Evolutionary conservation across 148 eudicot species (phyloP).

Genomic region (Chenopodium album): DNA sequence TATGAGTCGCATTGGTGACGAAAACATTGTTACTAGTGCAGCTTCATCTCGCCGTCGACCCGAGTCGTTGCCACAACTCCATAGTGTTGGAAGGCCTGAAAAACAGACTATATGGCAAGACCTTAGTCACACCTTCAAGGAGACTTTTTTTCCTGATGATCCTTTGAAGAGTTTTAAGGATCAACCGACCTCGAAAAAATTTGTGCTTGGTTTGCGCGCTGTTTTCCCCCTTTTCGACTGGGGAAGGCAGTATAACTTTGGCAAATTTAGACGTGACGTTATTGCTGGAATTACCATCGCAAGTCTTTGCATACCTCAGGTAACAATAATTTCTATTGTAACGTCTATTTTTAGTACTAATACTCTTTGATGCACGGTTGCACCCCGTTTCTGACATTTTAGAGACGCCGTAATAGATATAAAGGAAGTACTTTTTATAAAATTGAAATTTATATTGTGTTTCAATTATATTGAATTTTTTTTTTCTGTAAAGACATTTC

Average conservation of each 20-base stretch:
- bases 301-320: constrained; percentile 91
- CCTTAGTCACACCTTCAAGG: constrained; percentile 40
- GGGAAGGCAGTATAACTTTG: constrained; percentile 58
- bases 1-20: constrained; percentile 29
- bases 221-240: constrained; percentile 84
- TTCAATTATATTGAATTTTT: too few relatives aligned
- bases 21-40: not conserved
- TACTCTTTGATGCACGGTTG: too few relatives aligned
- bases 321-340: constrained; percentile 11
- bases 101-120: constrained; percentile 49
- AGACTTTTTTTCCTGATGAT: constrained; percentile 73
- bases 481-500: too few relatives aligned
- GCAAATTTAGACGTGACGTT: constrained; percentile 63
- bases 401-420: too few relatives aligned
- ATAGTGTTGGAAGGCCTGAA: constrained; percentile 61
- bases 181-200: constrained; percentile 43
- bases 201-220: constrained; percentile 51
- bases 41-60: constrained; percentile 17
- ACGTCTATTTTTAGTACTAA: too few relatives aligned
- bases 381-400: too few relatives aligned
- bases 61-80: constrained; percentile 26
- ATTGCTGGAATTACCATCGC: constrained; percentile 91
- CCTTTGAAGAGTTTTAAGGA: constrained; percentile 65
- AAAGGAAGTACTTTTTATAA: too few relatives aligned
- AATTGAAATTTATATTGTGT: too few relatives aligned